Conservation (phyloP, 164 flowering plant genomes). For the Warburgia ugandensis region DNA sequence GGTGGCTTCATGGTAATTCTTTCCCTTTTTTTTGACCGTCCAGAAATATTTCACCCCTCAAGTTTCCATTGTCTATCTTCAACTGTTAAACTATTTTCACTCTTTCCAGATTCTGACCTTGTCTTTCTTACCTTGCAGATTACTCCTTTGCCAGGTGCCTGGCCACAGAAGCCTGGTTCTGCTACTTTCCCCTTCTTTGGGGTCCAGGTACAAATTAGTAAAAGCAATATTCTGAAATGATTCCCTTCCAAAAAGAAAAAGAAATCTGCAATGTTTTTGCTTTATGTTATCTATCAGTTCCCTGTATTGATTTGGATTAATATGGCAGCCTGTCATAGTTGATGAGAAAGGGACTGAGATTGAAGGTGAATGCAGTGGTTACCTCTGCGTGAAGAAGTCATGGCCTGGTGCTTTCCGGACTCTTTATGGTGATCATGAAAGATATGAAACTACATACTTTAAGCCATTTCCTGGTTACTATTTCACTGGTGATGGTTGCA, state of each 20-base stretch:
- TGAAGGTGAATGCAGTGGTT: conserved; percentile 96
- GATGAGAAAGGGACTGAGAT: conserved; percentile 94
- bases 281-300: no score
- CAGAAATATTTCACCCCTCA: no score
- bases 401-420: conserved; percentile 99
- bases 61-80: not conserved
- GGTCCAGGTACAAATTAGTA: conserved; percentile 38
- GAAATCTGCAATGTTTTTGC: no score
- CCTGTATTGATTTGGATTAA: not conserved
- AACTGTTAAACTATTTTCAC: not conserved
- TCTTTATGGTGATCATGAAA: conserved; percentile 92
- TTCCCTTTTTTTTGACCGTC: not conserved
- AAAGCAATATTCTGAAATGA: not conserved
- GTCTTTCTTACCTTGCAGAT: conserved; percentile 44
- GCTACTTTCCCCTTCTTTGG: conserved; percentile 99
- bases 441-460: conserved; percentile 97
- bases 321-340: conserved; percentile 80
- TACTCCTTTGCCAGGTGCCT: conserved; percentile 95
- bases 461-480: conserved; percentile 86
- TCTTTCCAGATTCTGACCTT: not conserved
- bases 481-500: conserved; percentile 97
- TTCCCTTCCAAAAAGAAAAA: no score
- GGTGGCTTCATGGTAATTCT: conserved; percentile 87
- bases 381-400: conserved; percentile 76
- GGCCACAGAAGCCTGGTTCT: conserved; percentile 99